Base-by-base conservation (phyloP, 1,139 yeast species). In the Pichiaceae sp. region DNA sequence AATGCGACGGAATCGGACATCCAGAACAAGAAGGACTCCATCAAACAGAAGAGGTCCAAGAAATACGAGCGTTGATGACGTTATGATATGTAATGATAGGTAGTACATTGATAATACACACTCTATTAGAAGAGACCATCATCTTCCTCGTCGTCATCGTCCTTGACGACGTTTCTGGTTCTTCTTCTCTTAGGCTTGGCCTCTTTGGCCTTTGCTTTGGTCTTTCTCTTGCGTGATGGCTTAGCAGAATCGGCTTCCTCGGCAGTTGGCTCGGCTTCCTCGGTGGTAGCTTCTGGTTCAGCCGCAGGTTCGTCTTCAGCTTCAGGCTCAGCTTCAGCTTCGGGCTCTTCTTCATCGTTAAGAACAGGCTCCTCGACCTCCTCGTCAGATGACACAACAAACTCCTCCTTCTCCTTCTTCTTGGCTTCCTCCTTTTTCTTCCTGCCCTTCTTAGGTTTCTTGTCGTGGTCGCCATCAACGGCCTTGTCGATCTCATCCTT, bases 1-100 rank as follows among this genome's bases (percentile, higher is more conserved):
- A 79, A 84, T 51, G 87, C 94, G 15, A 56, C 69, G 8, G 59
- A 63, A 36, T 75, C 63, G 1, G 91, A 82, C 24, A 66, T 82
- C 39, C 54, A 50, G 9, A 53, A 53, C 6, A 64, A 69, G 60
- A 79, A 75, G 64, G 56, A 61, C 26, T 67, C 67, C 21, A 69
- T 79, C 32, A 72, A 71, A 53, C 57, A 63, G 23, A 56, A 67
- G 42, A 68, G 58, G 38, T 42, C 54, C 25, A 56, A 48, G 46
- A 57, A 51, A 38, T 58, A 42, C 33, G 60, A 56, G 44, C 50
- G 43, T 34, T 56, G 39, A 32, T 7, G 24, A 11, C 11, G 24
- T 14, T 7, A n/a, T 26, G 16, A n/a, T 26, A 23, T 23, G 25
- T 23, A 26, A 26, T 26, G 6, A 4, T 17, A 18, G 17, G 20